Conservation (phyloP, 495 filamentous ascomycete species). For the Daldinia grandis region DNA sequence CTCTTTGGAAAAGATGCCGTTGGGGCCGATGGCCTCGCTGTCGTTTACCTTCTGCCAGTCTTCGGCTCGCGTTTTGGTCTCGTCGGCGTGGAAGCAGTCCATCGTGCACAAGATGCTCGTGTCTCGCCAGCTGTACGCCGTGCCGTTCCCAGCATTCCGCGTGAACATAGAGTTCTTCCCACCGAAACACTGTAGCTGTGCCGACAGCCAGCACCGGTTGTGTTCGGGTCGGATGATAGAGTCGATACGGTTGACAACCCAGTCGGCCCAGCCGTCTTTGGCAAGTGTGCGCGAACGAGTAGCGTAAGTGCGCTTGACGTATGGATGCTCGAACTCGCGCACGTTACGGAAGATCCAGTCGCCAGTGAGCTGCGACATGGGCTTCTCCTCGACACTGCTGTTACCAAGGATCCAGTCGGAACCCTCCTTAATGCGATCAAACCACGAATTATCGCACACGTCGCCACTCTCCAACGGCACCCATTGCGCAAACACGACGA, state of each 20-base stretch:
- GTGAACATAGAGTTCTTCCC: conserved; percentile 51
- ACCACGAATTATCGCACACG: conserved; percentile 48
- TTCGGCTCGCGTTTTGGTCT: conserved; percentile 42
- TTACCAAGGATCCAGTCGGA: conserved; percentile 38
- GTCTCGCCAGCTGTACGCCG: conserved; percentile 54
- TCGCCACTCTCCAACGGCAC: conserved; percentile 48
- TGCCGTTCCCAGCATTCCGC: conserved; percentile 51
- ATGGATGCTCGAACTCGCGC: conserved; percentile 52
- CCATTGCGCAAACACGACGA: conserved; percentile 56
- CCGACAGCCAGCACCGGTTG: conserved; percentile 49
- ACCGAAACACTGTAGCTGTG: conserved; percentile 51
- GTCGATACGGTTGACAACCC: conserved; percentile 48
- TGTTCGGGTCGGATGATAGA: conserved; percentile 42
- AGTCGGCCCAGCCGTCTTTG: conserved; percentile 47
- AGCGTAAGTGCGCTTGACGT: conserved; percentile 50
- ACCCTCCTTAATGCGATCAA: conserved; percentile 47
- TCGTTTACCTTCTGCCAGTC: conserved; percentile 53
- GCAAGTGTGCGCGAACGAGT: conserved; percentile 49
- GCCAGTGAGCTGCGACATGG: conserved; percentile 49
- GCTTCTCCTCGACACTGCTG: conserved; percentile 41
- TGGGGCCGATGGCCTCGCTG: conserved; percentile 43
- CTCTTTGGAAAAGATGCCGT: conserved; percentile 49
- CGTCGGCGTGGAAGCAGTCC: conserved; percentile 49
- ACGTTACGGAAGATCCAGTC: conserved; percentile 52
- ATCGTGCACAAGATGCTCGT: conserved; percentile 44